Evolutionary conservation across 192 early-diverging fungal species (phyloP).

Genomic region (Backusella westeae): DNA sequence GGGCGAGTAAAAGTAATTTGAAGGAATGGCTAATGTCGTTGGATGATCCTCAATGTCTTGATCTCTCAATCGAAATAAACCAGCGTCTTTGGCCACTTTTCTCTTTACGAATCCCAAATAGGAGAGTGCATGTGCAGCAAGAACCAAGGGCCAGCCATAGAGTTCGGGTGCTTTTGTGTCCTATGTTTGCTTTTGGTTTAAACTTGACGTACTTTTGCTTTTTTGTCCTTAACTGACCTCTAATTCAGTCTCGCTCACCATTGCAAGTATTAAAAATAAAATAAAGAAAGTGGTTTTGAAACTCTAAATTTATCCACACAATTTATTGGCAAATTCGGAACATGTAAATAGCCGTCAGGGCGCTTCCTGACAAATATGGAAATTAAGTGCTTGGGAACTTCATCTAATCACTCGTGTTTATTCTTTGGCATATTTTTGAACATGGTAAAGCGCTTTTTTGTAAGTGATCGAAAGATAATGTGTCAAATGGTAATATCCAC

Average conservation of each 20-base stretch:
- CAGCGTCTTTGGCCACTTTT: conserved; percentile 30
- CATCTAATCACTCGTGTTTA: too few relatives aligned
- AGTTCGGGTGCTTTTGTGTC: conserved; percentile 31
- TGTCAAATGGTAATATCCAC: too few relatives aligned
- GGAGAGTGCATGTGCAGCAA: conserved; percentile 36
- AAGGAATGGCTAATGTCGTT: conserved; percentile 36
- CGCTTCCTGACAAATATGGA: too few relatives aligned
- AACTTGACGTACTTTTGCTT: background rate
- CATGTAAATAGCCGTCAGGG: too few relatives aligned
- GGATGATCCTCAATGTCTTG: conserved; percentile 24
- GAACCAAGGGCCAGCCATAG: conserved; percentile 32
- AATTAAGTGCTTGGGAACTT: too few relatives aligned
- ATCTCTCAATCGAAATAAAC: conserved; percentile 31
- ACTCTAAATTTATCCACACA: too few relatives aligned
- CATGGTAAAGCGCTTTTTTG: too few relatives aligned
- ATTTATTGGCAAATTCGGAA: too few relatives aligned
- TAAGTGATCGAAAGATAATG: too few relatives aligned
- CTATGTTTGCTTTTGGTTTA: background rate
- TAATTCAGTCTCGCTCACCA: background rate
- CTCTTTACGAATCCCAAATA: conserved; percentile 22
- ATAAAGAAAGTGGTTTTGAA: too few relatives aligned
- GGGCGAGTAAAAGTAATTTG: conserved; percentile 16
- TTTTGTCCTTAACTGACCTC: background rate
- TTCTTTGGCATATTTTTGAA: too few relatives aligned
- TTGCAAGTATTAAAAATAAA: background rate